A percentile compares a stretch with the other conserved stretches of the same genome.
Conservation (phyloP, 306 rosid genomes). For the Acacia melanoxylon region DNA sequence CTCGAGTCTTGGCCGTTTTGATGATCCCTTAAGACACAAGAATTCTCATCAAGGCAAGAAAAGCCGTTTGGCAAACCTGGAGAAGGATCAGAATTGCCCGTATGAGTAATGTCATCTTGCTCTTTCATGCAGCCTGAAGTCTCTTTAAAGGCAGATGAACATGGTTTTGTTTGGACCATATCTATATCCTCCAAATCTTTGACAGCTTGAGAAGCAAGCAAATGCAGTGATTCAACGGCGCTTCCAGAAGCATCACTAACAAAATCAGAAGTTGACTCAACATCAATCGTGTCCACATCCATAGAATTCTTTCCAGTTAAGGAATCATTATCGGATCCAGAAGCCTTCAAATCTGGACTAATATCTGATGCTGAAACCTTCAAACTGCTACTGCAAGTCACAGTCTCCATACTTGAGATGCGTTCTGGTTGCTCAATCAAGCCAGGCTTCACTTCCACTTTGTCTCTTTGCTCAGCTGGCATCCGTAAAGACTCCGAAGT, state of each 20-base stretch:
- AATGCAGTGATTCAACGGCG: conserved; percentile 34
- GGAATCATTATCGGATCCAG: conserved; percentile 32
- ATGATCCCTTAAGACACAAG: conserved; percentile 29
- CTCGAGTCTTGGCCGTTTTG: conserved; percentile 30
- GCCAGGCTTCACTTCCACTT: conserved; percentile 36
- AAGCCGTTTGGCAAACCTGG: conserved; percentile 38
- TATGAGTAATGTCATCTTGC: conserved; percentile 27
- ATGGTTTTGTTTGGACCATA: conserved; percentile 4
- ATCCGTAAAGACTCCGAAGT: conserved; percentile 47
- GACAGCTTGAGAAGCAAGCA: conserved; percentile 32
- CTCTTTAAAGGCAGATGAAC: conserved; percentile 11
- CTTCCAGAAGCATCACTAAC: conserved; percentile 33
- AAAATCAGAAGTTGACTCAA: conserved; percentile 31
- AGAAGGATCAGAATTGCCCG: conserved; percentile 22
- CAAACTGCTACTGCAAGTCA: conserved; percentile 17
- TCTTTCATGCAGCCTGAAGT: conserved; percentile 24
- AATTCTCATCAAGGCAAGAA: conserved; percentile 30
- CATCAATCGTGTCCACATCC: conserved; percentile 32
- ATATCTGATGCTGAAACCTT: conserved; percentile 34
- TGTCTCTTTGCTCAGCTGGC: conserved; percentile 32
- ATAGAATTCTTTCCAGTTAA: conserved; percentile 37
- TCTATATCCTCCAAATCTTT: conserved; percentile 27
- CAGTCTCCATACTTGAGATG: conserved; percentile 31
- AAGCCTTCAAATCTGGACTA: conserved; percentile 34
- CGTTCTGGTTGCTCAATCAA: conserved; percentile 45